Base-by-base conservation (phyloP, 768 basidiomycete species). In the Kwoniella europaea region DNA sequence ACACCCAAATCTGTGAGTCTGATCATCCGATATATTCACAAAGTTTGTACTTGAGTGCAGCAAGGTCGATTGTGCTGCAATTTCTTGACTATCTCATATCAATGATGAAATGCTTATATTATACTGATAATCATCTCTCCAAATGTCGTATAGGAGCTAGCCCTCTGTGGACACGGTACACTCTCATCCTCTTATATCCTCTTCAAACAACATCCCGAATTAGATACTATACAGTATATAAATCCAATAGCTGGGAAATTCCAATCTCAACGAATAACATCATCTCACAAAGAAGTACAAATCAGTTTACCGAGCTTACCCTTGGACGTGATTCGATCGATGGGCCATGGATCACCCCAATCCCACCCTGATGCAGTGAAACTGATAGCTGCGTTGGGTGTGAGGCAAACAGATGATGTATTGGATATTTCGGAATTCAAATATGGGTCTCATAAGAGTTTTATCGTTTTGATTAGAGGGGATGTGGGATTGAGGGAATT, bases 381-480 rank as follows among this genome's bases (percentile, higher is more conserved):
- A 13, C 10, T 68, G 0, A 68, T 18, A 3, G 63, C 20, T 22
- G 63, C 70, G 1, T 63, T 71, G 9, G 55, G 52, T 10, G 20
- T 74, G 6, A 24, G 24, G 6, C n/a, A 24, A 9, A 35, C 35
- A 6, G 67, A n/a, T 9, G 67, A 63, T 9, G 62, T 76, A 7
- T 43, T 13, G 60, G 64, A 71, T 20, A 63, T 70, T 18, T 67
- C 53, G n/a, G 66, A 67, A n/a, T 71, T 67, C 57, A 10, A 16
- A 16, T 71, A 60, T 27, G 52, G 60, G 15, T 61, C n/a, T n/a
- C 63, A 29, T 29, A 58, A 63, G 10, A 63, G 58, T 16, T 27
- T 61, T 4, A 69, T 76, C 18, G 29, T 74, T 35, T 58, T 74
- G 35, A 20, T 76, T 15, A 57, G 54, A 7, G 54, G 46, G 4